Evolutionary conservation across 371 early-diverging fungal species (phyloP), one percentile per base, ranked within the genome.

Genomic region (Saksenaea vasiformis): DNA sequence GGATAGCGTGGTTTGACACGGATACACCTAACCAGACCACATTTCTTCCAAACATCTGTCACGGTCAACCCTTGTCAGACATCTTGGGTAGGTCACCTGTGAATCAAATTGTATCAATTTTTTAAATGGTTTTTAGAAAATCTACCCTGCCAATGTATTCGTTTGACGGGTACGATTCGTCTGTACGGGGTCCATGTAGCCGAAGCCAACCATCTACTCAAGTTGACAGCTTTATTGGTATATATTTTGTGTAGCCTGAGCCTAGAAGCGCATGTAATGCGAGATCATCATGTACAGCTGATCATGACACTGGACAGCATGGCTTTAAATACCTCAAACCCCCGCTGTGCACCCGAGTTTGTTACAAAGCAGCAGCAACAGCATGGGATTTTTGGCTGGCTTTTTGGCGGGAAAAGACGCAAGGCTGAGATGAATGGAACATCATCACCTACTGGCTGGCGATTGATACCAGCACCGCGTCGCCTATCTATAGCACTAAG

Each of bases 161-260:
- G 56, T 17, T 19, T 61, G 24, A 66, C 60, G 13, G 70, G 70
- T 8, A 67, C 67, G 1, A 39, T 71, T 3, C 64, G 67, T 9
- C 31, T 67, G 0, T 64, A 64, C 34, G 67, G 67, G 7, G 58
- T 67, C 7, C 64, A 62, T 24, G 22, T 36, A 3, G 55, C 56
- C 11, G 43, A 39, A 17, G 39, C 39, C 31, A 37, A 41, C 5
- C 55, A 59, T 5, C 24, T 67, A n/a, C 8, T 61, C 31, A 56
- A 71, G 24, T 41, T 70, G n/a, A 43, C 63, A 34, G 60, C 60
- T 11, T 47, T 78, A 9, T 54, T 78, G 8, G 72, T 82, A 7
- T 86, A 82, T 69, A 80, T 82, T 0, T 72, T 85, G 0, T 86
- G 81, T 67, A 75, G 78, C 27, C 55, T 85, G 38, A 72, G 72